Conservation (phyloP, 352 stramenopile genomes). For the Thraustochytrium sp. region DNA sequence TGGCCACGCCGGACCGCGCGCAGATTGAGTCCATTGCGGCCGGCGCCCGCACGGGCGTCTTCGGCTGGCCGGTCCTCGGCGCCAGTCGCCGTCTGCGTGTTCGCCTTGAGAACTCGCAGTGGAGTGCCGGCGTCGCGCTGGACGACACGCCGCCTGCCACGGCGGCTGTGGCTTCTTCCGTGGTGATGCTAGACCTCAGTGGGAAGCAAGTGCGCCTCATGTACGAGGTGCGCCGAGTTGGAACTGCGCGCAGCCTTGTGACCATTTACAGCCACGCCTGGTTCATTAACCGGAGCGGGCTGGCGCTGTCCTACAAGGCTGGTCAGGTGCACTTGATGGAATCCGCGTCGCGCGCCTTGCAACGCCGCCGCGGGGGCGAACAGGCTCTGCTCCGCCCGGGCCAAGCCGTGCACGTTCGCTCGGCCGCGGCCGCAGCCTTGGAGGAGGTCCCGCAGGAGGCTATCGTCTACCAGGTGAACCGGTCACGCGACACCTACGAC, state of each 20-base stretch:
- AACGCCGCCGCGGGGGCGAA: not conserved
- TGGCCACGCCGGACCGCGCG: not conserved
- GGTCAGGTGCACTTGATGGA: constrained; percentile 3
- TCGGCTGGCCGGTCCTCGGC: not conserved
- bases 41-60: not conserved
- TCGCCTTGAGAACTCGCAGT: not conserved
- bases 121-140: not conserved
- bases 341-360: not conserved
- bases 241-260: not conserved
- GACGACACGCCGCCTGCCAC: not conserved
- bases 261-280: not conserved
- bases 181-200: not conserved
- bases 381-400: not conserved
- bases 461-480: constrained; percentile 2
- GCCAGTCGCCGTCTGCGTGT: not conserved
- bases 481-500: not conserved
- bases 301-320: not conserved
- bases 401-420: not conserved
- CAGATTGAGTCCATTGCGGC: not conserved
- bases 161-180: not conserved
- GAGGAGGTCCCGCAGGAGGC: not conserved
- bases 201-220: not conserved
- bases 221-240: not conserved
- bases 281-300: constrained; percentile 5
- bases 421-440: not conserved